Percentiles rank a stretch among this genome's conserved stretches.
These are phyloP conservation scores for Septoria linicola DNA, from an alignment of 2,329 filamentous ascomycete species.

Conservation along the genomic window DNA sequence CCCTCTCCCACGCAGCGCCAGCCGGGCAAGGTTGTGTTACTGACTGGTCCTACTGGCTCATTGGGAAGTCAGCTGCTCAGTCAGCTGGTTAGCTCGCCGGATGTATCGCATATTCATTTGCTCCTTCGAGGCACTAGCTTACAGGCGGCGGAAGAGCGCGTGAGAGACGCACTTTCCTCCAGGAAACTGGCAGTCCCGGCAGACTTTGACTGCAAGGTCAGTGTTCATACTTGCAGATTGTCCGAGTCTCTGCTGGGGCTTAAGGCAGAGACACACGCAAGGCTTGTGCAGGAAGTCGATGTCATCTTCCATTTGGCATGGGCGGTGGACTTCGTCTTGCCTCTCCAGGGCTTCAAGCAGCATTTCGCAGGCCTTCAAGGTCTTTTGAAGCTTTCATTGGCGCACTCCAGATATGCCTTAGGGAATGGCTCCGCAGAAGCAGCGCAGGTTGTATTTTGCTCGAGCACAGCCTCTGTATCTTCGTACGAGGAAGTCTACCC, in stretches of 20 bases:
- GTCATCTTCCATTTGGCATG: slow-evolving; percentile 63
- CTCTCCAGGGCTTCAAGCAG: slow-evolving; percentile 54
- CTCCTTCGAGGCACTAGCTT: slow-evolving; percentile 52
- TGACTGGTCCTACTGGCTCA: slow-evolving; percentile 54
- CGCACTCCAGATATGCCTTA: slow-evolving; percentile 23
- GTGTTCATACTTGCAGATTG: slow-evolving; percentile 52
- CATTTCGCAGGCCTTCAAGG: slow-evolving; percentile 53
- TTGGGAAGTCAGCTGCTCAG: slow-evolving; percentile 54
- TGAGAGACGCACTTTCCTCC: slow-evolving; percentile 48
- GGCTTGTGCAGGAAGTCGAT: slow-evolving; percentile 47
- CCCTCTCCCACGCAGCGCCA: slow-evolving; percentile 11
- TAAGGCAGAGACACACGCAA: slow-evolving; percentile 40
- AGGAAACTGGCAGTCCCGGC: slow-evolving; percentile 35
- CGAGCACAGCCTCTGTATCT: slow-evolving; percentile 46
- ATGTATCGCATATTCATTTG: slow-evolving; percentile 54
- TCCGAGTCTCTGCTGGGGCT: slow-evolving; percentile 52
- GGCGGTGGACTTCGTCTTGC: slow-evolving; percentile 64
- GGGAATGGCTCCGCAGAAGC: slow-evolving; percentile 14
- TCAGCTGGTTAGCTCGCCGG: slow-evolving; percentile 42
- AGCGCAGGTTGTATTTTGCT: slow-evolving; percentile 52
- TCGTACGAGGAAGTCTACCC: slow-evolving; percentile 39
- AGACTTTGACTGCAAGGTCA: slow-evolving; percentile 41
- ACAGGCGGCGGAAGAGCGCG: slow-evolving; percentile 46
- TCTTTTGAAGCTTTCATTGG: slow-evolving; percentile 49
- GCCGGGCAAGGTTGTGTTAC: slow-evolving; percentile 34